These are phyloP conservation scores for Cucumis sativus DNA, from an alignment of 306 rosid genomes.

Conservation along the genomic window Cucumber_9930_V3 NC_026657.2:2297001-2297500, in stretches of 20 bases:
- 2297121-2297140: background rate
- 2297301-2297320: background rate
- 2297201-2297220: constrained; percentile 4
- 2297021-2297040: constrained; percentile 21
- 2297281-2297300: background rate
- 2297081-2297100: constrained; percentile 36
- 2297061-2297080: constrained; percentile 18
- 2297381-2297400: background rate
- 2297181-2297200: constrained; percentile 12
- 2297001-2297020: constrained; percentile 16
- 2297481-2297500: background rate
- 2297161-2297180: background rate
- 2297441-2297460: background rate
- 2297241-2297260: background rate
- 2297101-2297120: constrained; percentile 10
- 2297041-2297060: constrained; percentile 7
- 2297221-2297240: background rate
- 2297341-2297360: background rate
- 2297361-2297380: background rate
- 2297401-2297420: background rate
- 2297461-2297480: background rate
- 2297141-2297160: background rate
- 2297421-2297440: background rate
- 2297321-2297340: background rate
- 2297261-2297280: background rate